These are phyloP conservation scores for Chlorella sp. DNA, from an alignment of 139 green algal species.

Conservation along the genomic window DNA sequence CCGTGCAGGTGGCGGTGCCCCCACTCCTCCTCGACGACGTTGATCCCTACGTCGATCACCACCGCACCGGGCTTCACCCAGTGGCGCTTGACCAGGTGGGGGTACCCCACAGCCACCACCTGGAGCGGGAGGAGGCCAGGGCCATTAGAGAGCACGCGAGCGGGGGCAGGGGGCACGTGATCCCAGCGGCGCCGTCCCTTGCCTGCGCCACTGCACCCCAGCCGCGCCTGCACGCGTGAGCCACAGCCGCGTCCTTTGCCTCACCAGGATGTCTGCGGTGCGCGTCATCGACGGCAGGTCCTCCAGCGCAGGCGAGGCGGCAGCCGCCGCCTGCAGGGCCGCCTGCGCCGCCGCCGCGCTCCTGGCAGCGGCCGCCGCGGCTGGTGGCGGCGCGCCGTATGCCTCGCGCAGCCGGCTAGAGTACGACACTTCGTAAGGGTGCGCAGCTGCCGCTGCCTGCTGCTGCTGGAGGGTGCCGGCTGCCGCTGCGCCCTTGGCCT, in stretches of 20 bases:
- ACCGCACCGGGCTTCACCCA: conserved; percentile 95
- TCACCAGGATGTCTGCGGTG: conserved; percentile 77
- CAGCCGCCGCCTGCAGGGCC: neutral
- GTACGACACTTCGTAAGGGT: neutral
- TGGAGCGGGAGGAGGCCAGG: no score
- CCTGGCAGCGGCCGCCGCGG: no score
- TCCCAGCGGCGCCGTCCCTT: no score
- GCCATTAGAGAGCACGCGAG: no score
- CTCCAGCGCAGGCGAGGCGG: conserved; percentile 9
- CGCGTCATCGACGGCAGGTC: conserved; percentile 44
- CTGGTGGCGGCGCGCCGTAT: no score
- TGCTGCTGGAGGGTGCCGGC: neutral
- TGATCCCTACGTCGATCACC: conserved; percentile 96
- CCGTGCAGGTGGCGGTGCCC: neutral
- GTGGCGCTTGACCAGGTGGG: conserved; percentile 55
- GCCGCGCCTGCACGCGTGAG: no score
- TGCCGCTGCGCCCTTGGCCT: neutral
- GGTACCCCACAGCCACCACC: conserved; percentile 79
- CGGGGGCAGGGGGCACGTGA: no score
- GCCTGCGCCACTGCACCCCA: no score
- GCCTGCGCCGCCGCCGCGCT: no score
- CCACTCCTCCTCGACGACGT: conserved; percentile 81
- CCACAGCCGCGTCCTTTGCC: no score
- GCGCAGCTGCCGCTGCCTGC: neutral
- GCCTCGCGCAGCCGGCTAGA: no score